Conservation (phyloP, 768 basidiomycete species). For the Cystobasidiopsis lactophilus region DNA sequence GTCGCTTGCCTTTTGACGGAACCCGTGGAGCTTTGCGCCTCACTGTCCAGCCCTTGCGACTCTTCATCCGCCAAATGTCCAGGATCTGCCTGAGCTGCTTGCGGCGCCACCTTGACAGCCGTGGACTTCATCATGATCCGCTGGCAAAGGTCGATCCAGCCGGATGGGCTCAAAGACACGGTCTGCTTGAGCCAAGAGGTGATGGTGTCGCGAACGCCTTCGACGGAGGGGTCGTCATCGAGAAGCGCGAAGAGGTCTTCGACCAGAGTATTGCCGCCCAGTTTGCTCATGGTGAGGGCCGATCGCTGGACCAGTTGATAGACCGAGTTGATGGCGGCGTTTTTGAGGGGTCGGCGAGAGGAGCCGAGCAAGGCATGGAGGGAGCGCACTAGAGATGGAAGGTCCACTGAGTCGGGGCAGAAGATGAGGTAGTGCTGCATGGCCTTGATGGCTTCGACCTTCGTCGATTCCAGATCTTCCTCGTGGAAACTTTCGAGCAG, state of each 20-base stretch:
- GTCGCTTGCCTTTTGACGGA: slow-evolving; percentile 7
- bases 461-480: slow-evolving; percentile 68
- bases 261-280: slow-evolving; percentile 82
- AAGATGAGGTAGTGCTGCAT: slow-evolving; percentile 96
- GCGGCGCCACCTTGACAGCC: slow-evolving; percentile 43
- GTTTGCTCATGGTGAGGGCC: slow-evolving; percentile 66
- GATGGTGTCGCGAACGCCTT: slow-evolving; percentile 84
- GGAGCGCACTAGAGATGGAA: slow-evolving; percentile 52
- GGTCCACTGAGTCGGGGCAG: slow-evolving; percentile 57
- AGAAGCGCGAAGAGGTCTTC: slow-evolving; percentile 86
- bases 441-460: slow-evolving; percentile 85
- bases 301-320: slow-evolving; percentile 96
- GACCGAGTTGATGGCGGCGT: slow-evolving; percentile 82
- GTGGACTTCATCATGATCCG: slow-evolving; percentile 89
- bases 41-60: slow-evolving; percentile 59
- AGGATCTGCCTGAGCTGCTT: slow-evolving; percentile 29
- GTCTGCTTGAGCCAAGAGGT: slow-evolving; percentile 88
- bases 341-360: slow-evolving; percentile 58
- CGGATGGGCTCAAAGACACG: slow-evolving; percentile 71
- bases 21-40: slow-evolving; percentile 24
- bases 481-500: slow-evolving; percentile 63
- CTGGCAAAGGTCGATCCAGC: slow-evolving; percentile 96
- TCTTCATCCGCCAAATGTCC: slow-evolving; percentile 59
- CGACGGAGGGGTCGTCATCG: slow-evolving; percentile 79
- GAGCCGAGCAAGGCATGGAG: slow-evolving; percentile 65